These are phyloP conservation scores for Fomitiporia mediterranea DNA, from an alignment of 1,284 basidiomycete species.

Conservation along the genomic window DNA sequence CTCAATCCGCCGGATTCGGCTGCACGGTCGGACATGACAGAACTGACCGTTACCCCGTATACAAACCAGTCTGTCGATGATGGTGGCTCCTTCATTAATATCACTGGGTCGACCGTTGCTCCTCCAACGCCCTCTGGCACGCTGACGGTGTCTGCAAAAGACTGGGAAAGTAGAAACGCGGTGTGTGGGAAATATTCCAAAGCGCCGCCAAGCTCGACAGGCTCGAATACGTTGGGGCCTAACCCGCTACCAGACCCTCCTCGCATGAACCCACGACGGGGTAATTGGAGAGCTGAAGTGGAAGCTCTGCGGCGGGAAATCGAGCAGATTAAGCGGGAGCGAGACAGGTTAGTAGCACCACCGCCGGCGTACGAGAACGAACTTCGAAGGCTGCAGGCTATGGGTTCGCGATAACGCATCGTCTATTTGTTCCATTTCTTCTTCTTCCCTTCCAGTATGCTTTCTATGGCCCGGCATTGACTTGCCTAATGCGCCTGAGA, in stretches of 20 bases:
- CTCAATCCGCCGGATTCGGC: conserved; percentile 4
- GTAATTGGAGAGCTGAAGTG: conserved; percentile 23
- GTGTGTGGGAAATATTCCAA: background rate
- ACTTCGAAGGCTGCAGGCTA: too few species aligned
- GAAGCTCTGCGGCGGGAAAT: conserved; percentile 26
- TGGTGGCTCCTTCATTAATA: background rate
- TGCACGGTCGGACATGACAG: background rate
- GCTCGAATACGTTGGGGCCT: too few species aligned
- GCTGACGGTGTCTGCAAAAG: background rate
- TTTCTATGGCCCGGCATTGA: too few species aligned
- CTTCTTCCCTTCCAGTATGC: too few species aligned
- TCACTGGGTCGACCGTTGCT: background rate
- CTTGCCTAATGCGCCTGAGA: too few species aligned
- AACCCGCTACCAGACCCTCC: background rate
- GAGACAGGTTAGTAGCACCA: conserved; percentile 1
- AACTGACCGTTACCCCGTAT: background rate
- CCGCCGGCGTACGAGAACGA: conserved; percentile 14
- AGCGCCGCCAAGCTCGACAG: too few species aligned
- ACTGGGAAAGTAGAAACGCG: background rate
- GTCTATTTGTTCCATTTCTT: too few species aligned
- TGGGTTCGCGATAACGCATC: too few species aligned
- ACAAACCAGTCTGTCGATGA: background rate
- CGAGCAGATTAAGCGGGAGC: conserved; percentile 23
- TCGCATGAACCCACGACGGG: too few species aligned
- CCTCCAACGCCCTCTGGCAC: background rate